Percentiles rank a stretch among this genome's conserved stretches.
These are phyloP conservation scores for Calonectria hawksworthii DNA, from an alignment of 2,329 filamentous ascomycete species.

Conservation along the genomic window DNA sequence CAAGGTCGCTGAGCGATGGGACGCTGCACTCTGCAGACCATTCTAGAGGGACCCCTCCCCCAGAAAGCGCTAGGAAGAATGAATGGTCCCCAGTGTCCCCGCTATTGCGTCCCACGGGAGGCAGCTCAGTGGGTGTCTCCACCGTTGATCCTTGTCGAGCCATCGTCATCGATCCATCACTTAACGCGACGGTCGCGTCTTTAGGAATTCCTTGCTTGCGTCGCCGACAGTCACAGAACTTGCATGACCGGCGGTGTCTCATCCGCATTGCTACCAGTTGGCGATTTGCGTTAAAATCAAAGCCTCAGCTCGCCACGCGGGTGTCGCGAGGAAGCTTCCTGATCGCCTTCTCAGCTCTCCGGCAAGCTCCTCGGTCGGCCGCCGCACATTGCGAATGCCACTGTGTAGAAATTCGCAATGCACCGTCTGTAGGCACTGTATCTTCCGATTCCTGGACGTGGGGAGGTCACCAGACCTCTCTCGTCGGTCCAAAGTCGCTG, in stretches of 20 bases:
- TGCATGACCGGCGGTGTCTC: not conserved
- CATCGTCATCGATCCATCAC: constrained; percentile 32
- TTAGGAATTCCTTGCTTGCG: not conserved
- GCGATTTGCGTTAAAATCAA: not conserved
- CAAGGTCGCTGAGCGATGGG: not conserved
- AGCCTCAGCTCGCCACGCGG: not conserved
- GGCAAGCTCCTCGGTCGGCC: not conserved
- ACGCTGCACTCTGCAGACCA: not conserved
- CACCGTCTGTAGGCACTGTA: constrained; percentile 13
- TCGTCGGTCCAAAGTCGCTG: constrained; percentile 7
- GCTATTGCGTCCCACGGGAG: constrained; percentile 18
- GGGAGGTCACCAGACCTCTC: constrained; percentile 18
- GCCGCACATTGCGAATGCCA: not conserved
- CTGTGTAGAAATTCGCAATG: not conserved
- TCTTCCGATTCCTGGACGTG: constrained; percentile 23
- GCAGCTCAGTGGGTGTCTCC: constrained; percentile 5
- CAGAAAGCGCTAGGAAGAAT: constrained; percentile 13
- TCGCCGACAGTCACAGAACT: not conserved
- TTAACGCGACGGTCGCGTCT: constrained; percentile 30
- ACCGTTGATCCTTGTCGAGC: constrained; percentile 25
- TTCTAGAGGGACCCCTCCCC: constrained; percentile 22
- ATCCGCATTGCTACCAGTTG: not conserved
- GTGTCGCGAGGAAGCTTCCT: not conserved
- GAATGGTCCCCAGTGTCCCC: constrained; percentile 16
- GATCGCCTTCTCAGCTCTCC: not conserved